Conservation (phyloP, 2,329 filamentous ascomycete genomes). For the Exophiala spinifera region DNA sequence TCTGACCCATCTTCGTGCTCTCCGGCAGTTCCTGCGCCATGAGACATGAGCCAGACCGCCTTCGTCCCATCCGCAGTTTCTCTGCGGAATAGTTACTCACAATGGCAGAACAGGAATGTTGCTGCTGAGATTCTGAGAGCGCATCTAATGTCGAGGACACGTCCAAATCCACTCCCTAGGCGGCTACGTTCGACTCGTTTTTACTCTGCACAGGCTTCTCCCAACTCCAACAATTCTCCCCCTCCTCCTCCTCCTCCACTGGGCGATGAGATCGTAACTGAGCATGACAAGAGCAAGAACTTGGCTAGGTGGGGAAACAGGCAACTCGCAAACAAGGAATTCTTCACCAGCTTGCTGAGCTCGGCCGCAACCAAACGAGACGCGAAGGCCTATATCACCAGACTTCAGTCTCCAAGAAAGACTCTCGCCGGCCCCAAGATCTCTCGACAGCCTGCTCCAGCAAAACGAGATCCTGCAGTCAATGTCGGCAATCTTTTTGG, state of each 20-base stretch:
- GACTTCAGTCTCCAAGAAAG: constrained; percentile 58
- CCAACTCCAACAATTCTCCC: constrained; percentile 24
- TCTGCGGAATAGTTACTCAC: constrained; percentile 28
- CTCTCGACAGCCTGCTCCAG: constrained; percentile 17
- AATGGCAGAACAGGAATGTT: constrained; percentile 33
- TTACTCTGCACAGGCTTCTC: constrained; percentile 20
- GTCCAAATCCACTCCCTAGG: not conserved
- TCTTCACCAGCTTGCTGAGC: constrained; percentile 80
- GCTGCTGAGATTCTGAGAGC: constrained; percentile 19
- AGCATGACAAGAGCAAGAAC: constrained; percentile 6
- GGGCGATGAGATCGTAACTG: not conserved
- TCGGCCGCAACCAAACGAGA: constrained; percentile 90
- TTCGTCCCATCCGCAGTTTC: constrained; percentile 31
- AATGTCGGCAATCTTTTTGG: constrained; percentile 58
- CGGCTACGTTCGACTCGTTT: constrained; percentile 3
- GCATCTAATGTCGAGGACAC: not conserved
- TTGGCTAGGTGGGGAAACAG: constrained; percentile 42
- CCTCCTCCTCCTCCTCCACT: constrained; percentile 21
- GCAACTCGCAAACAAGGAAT: constrained; percentile 61
- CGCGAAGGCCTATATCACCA: constrained; percentile 85
- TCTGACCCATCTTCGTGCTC: not conserved
- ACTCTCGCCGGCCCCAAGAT: constrained; percentile 20
- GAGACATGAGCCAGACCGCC: constrained; percentile 38
- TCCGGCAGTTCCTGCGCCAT: constrained; percentile 18
- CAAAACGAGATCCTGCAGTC: constrained; percentile 33